Conservation (phyloP, 306 rosid species). For the Arachis hypogaea region DNA sequence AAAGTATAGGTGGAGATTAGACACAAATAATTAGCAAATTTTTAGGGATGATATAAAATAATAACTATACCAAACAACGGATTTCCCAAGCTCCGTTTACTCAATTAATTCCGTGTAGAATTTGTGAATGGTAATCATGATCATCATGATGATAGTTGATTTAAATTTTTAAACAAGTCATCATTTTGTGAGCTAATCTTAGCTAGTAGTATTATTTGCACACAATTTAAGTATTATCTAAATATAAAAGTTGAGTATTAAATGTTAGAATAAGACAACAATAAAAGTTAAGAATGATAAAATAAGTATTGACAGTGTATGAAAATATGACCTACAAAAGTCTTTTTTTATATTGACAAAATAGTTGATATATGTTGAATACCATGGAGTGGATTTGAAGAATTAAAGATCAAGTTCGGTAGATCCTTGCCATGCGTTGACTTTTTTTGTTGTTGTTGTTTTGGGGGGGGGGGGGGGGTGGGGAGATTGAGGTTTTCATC, state of each 20-base stretch:
- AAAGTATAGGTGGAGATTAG: not conserved
- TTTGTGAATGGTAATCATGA: conserved; percentile 35
- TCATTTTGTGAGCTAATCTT: not conserved
- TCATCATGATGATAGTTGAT: conserved; percentile 22
- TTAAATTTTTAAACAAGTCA: not conserved
- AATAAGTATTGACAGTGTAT: too few species aligned
- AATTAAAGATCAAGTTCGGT: not conserved
- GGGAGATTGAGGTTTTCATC: not conserved
- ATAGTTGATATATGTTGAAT: too few species aligned
- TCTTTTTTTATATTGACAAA: too few species aligned
- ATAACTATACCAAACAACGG: conserved; percentile 19
- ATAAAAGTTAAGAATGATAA: too few species aligned
- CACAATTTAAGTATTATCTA: too few species aligned
- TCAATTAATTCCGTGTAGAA: conserved; percentile 6
- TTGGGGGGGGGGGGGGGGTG: too few species aligned
- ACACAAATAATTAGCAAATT: not conserved
- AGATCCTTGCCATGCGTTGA: not conserved
- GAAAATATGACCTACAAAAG: too few species aligned
- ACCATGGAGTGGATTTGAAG: not conserved
- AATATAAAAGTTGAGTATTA: too few species aligned
- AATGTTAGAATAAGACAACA: too few species aligned
- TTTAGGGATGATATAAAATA: conserved; percentile 1
- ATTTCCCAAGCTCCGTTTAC: not conserved
- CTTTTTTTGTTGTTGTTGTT: not conserved
- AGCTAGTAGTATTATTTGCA: not conserved